Percentiles rank a stretch among this genome's conserved stretches.
Conservation (phyloP, 2,329 filamentous ascomycete genomes). For the Talaromyces sp. region DNA sequence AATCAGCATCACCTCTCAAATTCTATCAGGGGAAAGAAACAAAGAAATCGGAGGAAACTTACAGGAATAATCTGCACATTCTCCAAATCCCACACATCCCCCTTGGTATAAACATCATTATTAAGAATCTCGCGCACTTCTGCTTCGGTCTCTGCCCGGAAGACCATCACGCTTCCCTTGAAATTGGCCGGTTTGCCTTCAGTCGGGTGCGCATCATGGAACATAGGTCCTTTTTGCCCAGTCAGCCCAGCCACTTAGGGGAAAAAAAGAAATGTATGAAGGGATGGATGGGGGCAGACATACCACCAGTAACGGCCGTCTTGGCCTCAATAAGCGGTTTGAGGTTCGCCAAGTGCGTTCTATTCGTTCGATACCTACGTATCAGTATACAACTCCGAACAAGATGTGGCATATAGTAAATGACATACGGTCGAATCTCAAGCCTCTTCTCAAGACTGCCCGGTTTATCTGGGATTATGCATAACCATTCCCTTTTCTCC, state of each 20-base stretch:
- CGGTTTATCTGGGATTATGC: conserved; percentile 63
- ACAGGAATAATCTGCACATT: conserved; percentile 49
- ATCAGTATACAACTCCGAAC: background rate
- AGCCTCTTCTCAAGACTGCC: conserved; percentile 57
- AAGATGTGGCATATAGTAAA: background rate
- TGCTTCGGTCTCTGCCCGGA: conserved; percentile 61
- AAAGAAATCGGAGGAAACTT: conserved; percentile 17
- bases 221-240: conserved; percentile 54
- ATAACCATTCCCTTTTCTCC: conserved; percentile 60
- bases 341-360: conserved; percentile 54
- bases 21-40: background rate
- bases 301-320: conserved; percentile 61
- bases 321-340: conserved; percentile 51
- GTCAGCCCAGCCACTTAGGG: no score
- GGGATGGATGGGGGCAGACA: conserved; percentile 22
- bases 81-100: conserved; percentile 74
- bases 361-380: conserved; percentile 22
- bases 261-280: background rate
- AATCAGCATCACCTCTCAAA: background rate
- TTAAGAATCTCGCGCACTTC: conserved; percentile 63
- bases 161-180: conserved; percentile 66
- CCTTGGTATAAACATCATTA: conserved; percentile 66
- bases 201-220: conserved; percentile 58
- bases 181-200: conserved; percentile 61
- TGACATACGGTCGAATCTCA: conserved; percentile 37